Percentiles rank a stretch among this genome's conserved stretches.
Conservation (phyloP, 2,329 filamentous ascomycete genomes). For the Apiospora sp. region DNA sequence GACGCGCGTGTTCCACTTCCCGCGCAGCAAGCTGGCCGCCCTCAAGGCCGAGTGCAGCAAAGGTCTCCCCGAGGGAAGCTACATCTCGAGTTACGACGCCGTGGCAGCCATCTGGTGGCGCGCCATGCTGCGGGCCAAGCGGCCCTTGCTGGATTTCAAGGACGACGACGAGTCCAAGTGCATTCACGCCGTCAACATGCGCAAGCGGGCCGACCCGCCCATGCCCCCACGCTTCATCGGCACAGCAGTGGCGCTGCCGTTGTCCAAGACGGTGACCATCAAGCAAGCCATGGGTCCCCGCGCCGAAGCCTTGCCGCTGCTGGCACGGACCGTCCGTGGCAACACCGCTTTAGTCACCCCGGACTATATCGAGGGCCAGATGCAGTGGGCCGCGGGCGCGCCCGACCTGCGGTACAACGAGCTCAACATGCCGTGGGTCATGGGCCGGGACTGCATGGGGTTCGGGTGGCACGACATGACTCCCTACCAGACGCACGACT, state of each 20-base stretch:
- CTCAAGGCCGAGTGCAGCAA: constrained; percentile 20
- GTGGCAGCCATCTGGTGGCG: constrained; percentile 24
- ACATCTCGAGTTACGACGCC: constrained; percentile 22
- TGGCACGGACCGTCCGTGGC: constrained; percentile 22
- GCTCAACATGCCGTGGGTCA: constrained; percentile 20
- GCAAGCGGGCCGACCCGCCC: neutral
- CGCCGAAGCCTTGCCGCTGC: constrained; percentile 1
- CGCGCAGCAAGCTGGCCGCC: neutral
- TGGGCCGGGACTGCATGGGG: constrained; percentile 21
- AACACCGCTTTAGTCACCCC: constrained; percentile 3
- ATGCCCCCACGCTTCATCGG: neutral
- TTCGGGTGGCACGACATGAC: constrained; percentile 22
- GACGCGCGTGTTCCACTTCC: constrained; percentile 24
- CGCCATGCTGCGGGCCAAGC: constrained; percentile 1
- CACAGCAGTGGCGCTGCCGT: neutral
- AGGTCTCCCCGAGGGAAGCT: neutral
- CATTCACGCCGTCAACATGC: neutral
- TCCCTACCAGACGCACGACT: constrained; percentile 21
- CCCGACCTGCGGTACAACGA: constrained; percentile 23
- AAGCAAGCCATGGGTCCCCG: neutral
- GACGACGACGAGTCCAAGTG: neutral
- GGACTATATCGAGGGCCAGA: constrained; percentile 13
- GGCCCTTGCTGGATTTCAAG: neutral
- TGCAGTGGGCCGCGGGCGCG: constrained; percentile 8
- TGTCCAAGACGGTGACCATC: neutral